A percentile compares a stretch with the other conserved stretches of the same genome.
phyloP scores from a whole-genome alignment of 495 filamentous ascomycete species.

The Xylaria curta region DNA sequence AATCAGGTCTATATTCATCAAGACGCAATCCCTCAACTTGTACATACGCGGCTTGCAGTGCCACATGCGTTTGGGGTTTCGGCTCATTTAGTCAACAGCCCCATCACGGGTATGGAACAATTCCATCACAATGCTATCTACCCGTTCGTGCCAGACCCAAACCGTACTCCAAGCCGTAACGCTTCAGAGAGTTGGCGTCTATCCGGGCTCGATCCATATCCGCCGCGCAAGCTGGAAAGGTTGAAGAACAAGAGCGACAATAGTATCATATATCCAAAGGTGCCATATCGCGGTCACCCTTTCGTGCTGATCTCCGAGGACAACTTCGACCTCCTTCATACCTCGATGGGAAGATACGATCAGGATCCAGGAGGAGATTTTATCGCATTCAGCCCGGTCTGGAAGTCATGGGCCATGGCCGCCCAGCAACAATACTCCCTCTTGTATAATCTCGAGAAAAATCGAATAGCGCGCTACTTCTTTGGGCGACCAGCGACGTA shows the following conservation, averaged over 20 bases:
- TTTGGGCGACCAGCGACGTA: constrained; percentile 43
- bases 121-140: constrained; percentile 54
- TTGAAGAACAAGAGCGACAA: constrained; percentile 30
- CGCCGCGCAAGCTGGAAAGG: constrained; percentile 28
- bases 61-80: constrained; percentile 56
- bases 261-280: constrained; percentile 34
- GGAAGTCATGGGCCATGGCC: constrained; percentile 57
- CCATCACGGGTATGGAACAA: constrained; percentile 54
- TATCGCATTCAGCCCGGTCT: constrained; percentile 41
- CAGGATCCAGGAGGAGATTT: constrained; percentile 35
- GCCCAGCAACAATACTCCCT: constrained; percentile 65
- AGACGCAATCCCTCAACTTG: constrained; percentile 57
- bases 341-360: constrained; percentile 47
- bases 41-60: constrained; percentile 58
- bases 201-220: constrained; percentile 34
- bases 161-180: constrained; percentile 28
- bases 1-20: constrained; percentile 56
- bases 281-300: constrained; percentile 49
- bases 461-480: constrained; percentile 55
- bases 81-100: constrained; percentile 60
- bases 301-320: constrained; percentile 52
- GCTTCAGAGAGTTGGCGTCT: constrained; percentile 36
- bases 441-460: constrained; percentile 57
- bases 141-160: constrained; percentile 54
- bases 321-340: constrained; percentile 48